These are phyloP conservation scores for Diversispora eburnea DNA, from an alignment of 192 early-diverging fungal genomes.

Conservation along the genomic window DNA sequence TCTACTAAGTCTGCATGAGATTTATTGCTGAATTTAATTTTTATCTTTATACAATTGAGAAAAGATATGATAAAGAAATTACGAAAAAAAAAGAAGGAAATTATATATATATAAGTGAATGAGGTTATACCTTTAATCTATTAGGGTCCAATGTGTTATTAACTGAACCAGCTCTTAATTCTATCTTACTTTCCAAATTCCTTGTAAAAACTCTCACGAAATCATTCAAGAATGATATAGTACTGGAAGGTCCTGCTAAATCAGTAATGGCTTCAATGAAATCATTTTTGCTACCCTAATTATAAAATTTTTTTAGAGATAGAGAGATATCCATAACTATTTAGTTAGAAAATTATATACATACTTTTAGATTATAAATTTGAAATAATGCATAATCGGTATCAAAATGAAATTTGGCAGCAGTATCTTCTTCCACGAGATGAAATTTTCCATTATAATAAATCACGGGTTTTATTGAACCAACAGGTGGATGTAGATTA, in stretches of 20 bases:
- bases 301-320: neutral
- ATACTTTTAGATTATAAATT: slow-evolving; percentile 20
- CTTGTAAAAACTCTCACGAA: slow-evolving; percentile 3
- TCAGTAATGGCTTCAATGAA: slow-evolving; percentile 2
- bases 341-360: too few species aligned
- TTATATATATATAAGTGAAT: neutral
- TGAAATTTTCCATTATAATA: slow-evolving; percentile 17
- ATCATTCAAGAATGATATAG: slow-evolving; percentile 12
- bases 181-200: slow-evolving; percentile 1
- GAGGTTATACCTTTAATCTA: slow-evolving; percentile 8
- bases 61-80: neutral
- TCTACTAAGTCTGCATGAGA: neutral
- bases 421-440: slow-evolving; percentile 16
- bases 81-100: neutral
- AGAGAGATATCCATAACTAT: too few species aligned
- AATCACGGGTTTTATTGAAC: slow-evolving; percentile 13
- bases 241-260: neutral
- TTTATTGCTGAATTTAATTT: slow-evolving; percentile 18
- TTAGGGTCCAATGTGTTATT: neutral
- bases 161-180: neutral
- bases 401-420: slow-evolving; percentile 9
- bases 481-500: neutral
- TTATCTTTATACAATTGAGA: neutral
- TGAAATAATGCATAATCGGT: slow-evolving; percentile 20
- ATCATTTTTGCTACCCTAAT: slow-evolving; percentile 7